Evolutionary conservation across 495 filamentous ascomycete species (phyloP).

Genomic region (Penicillium flavigenum): DNA sequence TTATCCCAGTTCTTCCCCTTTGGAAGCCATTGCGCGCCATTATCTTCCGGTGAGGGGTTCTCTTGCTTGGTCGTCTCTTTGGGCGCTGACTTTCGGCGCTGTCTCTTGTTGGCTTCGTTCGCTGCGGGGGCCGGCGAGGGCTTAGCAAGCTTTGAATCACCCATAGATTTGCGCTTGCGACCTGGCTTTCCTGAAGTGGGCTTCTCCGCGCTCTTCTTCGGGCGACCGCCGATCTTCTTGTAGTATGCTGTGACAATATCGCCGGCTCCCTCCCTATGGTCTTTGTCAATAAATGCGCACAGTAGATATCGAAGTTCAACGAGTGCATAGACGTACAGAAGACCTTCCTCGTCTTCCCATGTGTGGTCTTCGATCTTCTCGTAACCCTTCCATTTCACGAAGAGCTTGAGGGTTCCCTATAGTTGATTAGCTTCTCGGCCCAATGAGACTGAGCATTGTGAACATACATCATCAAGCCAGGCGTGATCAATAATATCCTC

Average conservation of each 20-base stretch:
- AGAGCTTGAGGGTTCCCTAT: slow-evolving; percentile 45
- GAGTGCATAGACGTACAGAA: slow-evolving; percentile 38
- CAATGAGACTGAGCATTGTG: not conserved
- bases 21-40: slow-evolving; percentile 43
- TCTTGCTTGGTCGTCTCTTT: slow-evolving; percentile 16
- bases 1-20: slow-evolving; percentile 58
- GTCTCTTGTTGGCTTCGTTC: slow-evolving; percentile 28
- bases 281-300: slow-evolving; percentile 15
- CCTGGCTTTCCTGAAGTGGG: slow-evolving; percentile 22
- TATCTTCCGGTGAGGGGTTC: slow-evolving; percentile 11
- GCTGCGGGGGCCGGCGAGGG: slow-evolving; percentile 17
- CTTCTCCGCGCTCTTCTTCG: slow-evolving; percentile 31
- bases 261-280: slow-evolving; percentile 48
- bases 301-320: not conserved
- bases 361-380: slow-evolving; percentile 54
- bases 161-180: slow-evolving; percentile 43
- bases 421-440: slow-evolving; percentile 17
- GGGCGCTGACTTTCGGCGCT: slow-evolving; percentile 25
- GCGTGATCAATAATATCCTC: slow-evolving; percentile 56
- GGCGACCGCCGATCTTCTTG: slow-evolving; percentile 55
- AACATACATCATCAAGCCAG: slow-evolving; percentile 39
- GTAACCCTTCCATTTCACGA: slow-evolving; percentile 67
- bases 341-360: slow-evolving; percentile 59
- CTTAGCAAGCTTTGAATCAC: slow-evolving; percentile 29
- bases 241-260: slow-evolving; percentile 57